Percentiles rank a stretch among this genome's conserved stretches.
These are phyloP conservation scores for Agrocybe chaxingu DNA, from an alignment of 768 basidiomycete species.

Conservation along the genomic window DNA sequence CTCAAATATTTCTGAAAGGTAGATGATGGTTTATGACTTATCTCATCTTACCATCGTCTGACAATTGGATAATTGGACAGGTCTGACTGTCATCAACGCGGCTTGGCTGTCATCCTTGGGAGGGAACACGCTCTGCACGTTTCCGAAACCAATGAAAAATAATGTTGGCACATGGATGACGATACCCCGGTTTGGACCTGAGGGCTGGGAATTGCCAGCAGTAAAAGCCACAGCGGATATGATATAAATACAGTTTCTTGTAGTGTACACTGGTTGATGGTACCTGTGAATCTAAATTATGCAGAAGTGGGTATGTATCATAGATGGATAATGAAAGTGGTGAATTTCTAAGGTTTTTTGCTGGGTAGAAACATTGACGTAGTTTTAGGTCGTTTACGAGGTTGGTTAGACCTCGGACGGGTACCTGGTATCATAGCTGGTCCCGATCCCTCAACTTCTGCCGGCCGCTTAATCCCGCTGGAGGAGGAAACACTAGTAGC, in stretches of 20 bases:
- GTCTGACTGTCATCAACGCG: conserved; percentile 81
- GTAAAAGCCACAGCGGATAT: conserved; percentile 35
- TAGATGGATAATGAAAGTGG: neutral
- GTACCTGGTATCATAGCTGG: conserved; percentile 4
- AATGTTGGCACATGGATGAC: conserved; percentile 66
- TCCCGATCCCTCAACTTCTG: too few relatives aligned
- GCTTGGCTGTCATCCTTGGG: conserved; percentile 85
- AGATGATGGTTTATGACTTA: conserved; percentile 10
- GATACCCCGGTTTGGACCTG: conserved; percentile 81
- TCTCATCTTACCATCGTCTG: neutral
- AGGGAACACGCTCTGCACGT: conserved; percentile 77
- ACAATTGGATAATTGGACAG: conserved; percentile 32
- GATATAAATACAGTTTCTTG: conserved; percentile 4
- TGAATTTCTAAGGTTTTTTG: conserved; percentile 26
- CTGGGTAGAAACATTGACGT: conserved; percentile 64
- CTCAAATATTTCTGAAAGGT: conserved; percentile 81
- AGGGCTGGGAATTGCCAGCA: conserved; percentile 85
- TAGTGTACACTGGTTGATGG: too few relatives aligned
- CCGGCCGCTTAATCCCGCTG: too few relatives aligned
- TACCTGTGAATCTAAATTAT: neutral
- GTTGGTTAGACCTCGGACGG: conserved; percentile 20
- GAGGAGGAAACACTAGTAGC: too few relatives aligned
- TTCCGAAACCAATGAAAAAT: conserved; percentile 81
- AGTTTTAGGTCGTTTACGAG: conserved; percentile 22
- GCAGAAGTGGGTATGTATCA: conserved; percentile 11